Conservation (phyloP, 805 yeast species). For the Lachancea mirantina region DNA sequence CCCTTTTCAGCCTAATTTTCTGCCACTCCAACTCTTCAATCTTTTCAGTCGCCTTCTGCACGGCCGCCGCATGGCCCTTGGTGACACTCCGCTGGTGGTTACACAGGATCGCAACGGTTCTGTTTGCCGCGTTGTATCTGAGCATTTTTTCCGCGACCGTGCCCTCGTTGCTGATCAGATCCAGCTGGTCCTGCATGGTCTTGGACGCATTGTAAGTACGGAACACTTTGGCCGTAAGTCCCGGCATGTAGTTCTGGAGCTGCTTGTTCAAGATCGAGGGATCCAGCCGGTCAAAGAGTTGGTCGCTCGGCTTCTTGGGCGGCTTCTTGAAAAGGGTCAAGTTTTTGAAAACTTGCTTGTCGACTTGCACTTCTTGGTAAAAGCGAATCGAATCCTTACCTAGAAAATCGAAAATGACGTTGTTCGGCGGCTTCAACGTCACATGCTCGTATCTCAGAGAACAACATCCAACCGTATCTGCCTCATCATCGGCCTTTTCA, state of each 20-base stretch:
- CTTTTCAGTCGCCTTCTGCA: slow-evolving; percentile 69
- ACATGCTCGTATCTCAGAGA: slow-evolving; percentile 87
- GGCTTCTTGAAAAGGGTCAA: slow-evolving; percentile 77
- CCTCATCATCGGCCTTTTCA: slow-evolving; percentile 94
- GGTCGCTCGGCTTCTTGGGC: slow-evolving; percentile 89
- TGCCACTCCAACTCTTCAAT: slow-evolving; percentile 82
- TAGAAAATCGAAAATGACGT: slow-evolving; percentile 81
- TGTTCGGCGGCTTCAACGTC: slow-evolving; percentile 75
- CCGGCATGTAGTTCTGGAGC: slow-evolving; percentile 84
- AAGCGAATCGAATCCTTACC: slow-evolving; percentile 94
- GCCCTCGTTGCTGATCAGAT: slow-evolving; percentile 77
- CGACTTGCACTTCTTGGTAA: slow-evolving; percentile 89
- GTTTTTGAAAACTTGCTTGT: slow-evolving; percentile 85
- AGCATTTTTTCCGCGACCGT: slow-evolving; percentile 82
- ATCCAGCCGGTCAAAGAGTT: slow-evolving; percentile 82
- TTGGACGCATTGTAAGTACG: slow-evolving; percentile 96
- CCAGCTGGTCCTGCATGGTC: slow-evolving; percentile 93
- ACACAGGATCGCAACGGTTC: slow-evolving; percentile 93
- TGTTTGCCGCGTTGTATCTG: slow-evolving; percentile 86
- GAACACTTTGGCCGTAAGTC: slow-evolving; percentile 92
- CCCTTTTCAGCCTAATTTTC: slow-evolving; percentile 62
- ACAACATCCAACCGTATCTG: slow-evolving; percentile 97
- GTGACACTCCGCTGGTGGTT: slow-evolving; percentile 93
- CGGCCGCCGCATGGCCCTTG: slow-evolving; percentile 74
- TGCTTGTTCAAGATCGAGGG: slow-evolving; percentile 79